Conservation (phyloP, 805 yeast genomes). For the Saccharomycopsis vini region DNA sequence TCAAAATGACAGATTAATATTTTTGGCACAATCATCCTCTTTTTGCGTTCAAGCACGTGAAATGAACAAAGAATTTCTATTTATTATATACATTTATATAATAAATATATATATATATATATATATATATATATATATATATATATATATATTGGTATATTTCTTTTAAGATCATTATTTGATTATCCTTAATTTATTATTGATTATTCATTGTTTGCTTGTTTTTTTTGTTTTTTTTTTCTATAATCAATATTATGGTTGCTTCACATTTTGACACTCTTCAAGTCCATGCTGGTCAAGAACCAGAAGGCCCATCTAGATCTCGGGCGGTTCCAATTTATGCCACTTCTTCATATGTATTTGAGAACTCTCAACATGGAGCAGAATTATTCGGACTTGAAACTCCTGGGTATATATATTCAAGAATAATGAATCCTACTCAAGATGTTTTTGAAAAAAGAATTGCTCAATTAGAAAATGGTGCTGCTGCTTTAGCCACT, state of each 20-base stretch:
- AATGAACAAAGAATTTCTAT: no score
- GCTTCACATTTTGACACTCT: conserved; percentile 78
- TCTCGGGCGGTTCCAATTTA: conserved; percentile 92
- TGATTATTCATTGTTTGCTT: not conserved
- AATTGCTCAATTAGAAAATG: conserved; percentile 87
- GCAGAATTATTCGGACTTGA: conserved; percentile 82
- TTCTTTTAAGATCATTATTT: not conserved
- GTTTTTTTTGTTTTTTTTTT: no score
- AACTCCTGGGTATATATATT: conserved; percentile 78
- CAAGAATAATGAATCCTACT: conserved; percentile 90
- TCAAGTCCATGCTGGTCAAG: conserved; percentile 94
- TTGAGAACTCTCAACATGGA: conserved; percentile 83
- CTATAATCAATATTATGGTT: no score
- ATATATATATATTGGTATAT: not conserved
- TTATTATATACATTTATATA: no score
- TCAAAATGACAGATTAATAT: no score
- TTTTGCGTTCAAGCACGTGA: no score
- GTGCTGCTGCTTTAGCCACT: conserved; percentile 82
- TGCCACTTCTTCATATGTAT: conserved; percentile 84
- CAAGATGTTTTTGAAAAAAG: conserved; percentile 85
- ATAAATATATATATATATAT: no score
- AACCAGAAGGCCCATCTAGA: conserved; percentile 51
- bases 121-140: no score
- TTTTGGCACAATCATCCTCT: no score
- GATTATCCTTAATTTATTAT: not conserved